A percentile compares a stretch with the other conserved stretches of the same genome.
Evolutionary conservation across 1,139 yeast genomes (phyloP).

Genomic region (Blastobotrys capitulatus): DNA sequence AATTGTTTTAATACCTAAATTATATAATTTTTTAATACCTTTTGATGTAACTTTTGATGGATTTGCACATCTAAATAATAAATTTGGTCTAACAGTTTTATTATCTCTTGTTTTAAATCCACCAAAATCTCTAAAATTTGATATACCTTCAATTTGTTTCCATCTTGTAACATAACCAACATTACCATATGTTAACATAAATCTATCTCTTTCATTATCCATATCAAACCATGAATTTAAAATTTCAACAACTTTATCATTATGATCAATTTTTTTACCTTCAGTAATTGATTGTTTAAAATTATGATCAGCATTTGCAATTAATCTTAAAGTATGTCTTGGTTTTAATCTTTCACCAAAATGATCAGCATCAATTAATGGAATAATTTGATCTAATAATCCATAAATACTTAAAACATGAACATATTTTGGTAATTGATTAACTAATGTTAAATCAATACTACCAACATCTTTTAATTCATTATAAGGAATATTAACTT

Average conservation of each 20-base stretch:
- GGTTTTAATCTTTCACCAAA: constrained; percentile 54
- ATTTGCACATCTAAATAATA: constrained; percentile 61
- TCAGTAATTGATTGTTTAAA: constrained; percentile 47
- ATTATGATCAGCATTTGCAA: constrained; percentile 76
- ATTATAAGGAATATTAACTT: constrained; percentile 40
- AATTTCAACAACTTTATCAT: constrained; percentile 47
- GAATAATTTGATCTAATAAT: constrained; percentile 56
- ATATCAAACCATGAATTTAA: constrained; percentile 51
- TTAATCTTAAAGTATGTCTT: constrained; percentile 52
- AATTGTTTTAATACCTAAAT: constrained; percentile 48
- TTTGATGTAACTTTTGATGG: constrained; percentile 41
- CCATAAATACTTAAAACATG: constrained; percentile 72
- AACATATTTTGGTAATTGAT: constrained; percentile 36
- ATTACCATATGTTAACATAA: constrained; percentile 36
- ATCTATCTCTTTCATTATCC: constrained; percentile 48
- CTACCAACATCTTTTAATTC: constrained; percentile 55
- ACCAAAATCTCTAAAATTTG: constrained; percentile 75
- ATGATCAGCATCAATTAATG: constrained; percentile 53
- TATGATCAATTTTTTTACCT: constrained; percentile 46
- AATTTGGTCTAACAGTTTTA: constrained; percentile 46
- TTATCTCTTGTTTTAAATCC: constrained; percentile 48
- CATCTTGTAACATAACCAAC: constrained; percentile 48
- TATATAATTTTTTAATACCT: constrained; percentile 41
- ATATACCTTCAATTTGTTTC: constrained; percentile 60
- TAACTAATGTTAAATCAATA: constrained; percentile 44